Percentiles rank a stretch among this genome's conserved stretches.
phyloP scores from a whole-genome alignment of 2,329 filamentous ascomycete genomes.

The Tympanopsis confertula region DNA sequence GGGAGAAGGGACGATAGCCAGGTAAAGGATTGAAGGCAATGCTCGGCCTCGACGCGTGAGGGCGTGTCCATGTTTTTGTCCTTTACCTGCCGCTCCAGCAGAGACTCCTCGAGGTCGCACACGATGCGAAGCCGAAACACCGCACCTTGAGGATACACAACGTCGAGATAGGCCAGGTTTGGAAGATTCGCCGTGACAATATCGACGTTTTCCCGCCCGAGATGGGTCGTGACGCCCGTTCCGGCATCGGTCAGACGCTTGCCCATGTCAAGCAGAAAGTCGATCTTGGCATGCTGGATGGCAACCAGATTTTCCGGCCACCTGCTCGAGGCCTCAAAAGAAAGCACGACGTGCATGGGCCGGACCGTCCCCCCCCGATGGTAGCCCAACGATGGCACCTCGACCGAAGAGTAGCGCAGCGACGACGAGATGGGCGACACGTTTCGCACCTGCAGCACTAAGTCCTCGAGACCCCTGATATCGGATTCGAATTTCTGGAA shows the following conservation, averaged over 20 bases:
- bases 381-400: conserved; percentile 33
- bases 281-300: conserved; percentile 87
- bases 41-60: conserved; percentile 56
- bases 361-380: conserved; percentile 25
- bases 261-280: conserved; percentile 70
- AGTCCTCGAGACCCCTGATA: conserved; percentile 64
- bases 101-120: conserved; percentile 72
- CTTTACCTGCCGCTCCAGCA: conserved; percentile 69
- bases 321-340: conserved; percentile 83
- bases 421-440: conserved; percentile 62
- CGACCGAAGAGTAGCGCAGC: conserved; percentile 62
- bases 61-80: conserved; percentile 58
- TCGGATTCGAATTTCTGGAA: conserved; percentile 67
- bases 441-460: conserved; percentile 76
- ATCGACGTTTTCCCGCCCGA: conserved; percentile 73
- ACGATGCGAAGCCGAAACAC: conserved; percentile 79
- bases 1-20: conserved; percentile 62
- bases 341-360: conserved; percentile 70
- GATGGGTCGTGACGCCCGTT: conserved; percentile 47
- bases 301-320: conserved; percentile 89
- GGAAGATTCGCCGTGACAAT: conserved; percentile 39
- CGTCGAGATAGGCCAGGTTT: conserved; percentile 74
- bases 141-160: conserved; percentile 60
- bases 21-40: conserved; percentile 59
- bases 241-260: conserved; percentile 55